Percentiles rank a stretch among this genome's conserved stretches.
These are phyloP conservation scores for Acacia concinna DNA, from an alignment of 331 rosid species.

Conservation along the genomic window DNA sequence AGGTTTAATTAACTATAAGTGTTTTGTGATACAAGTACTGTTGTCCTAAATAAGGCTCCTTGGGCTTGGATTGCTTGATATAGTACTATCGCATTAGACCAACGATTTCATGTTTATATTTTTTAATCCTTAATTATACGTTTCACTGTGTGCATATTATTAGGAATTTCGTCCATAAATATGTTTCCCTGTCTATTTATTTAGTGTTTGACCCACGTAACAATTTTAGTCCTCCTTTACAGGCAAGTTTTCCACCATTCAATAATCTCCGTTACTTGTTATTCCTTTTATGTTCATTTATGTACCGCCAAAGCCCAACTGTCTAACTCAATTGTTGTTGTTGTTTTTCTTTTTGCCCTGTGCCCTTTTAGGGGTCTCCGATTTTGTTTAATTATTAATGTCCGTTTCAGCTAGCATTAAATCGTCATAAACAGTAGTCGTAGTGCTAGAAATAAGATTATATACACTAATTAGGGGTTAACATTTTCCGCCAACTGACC, in stretches of 20 bases:
- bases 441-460: not conserved
- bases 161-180: not conserved
- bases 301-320: not conserved
- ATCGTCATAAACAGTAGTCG: not conserved
- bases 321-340: not conserved
- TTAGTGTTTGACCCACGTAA: slow-evolving; percentile 37
- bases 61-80: not conserved
- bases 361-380: not conserved
- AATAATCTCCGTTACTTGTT: not conserved
- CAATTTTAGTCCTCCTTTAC: not conserved
- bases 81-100: not conserved
- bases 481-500: too few relatives aligned
- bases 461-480: slow-evolving; percentile 12
- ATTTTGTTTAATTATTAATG: too few relatives aligned
- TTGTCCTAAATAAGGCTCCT: not conserved
- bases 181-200: not conserved
- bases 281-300: not conserved
- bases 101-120: slow-evolving; percentile 2
- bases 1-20: not conserved
- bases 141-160: not conserved
- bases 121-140: slow-evolving; percentile 23
- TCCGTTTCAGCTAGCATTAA: not conserved
- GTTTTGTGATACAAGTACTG: not conserved
- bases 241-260: slow-evolving; percentile 7
- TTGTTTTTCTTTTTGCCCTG: not conserved